Evolutionary conservation across 768 basidiomycete genomes (phyloP), one percentile per base, ranked within the genome.

Genomic region (Russula ochroleuca): DNA sequence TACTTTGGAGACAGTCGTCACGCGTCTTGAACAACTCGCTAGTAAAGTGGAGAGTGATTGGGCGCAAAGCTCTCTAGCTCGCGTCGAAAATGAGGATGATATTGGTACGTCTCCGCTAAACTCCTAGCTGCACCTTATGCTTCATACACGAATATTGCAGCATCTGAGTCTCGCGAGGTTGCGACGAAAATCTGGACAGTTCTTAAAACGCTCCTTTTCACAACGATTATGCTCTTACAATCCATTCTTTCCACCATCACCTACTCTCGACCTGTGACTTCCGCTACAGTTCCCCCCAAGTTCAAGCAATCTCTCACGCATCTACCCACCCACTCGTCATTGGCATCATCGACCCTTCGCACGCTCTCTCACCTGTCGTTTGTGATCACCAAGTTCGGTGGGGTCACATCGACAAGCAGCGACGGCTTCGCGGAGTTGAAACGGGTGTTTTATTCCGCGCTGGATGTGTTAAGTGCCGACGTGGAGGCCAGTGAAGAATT

Each of bases 361-460:
- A 82, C 81, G 0, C 78, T 94, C 13, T 84, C 82, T 13, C 81
- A 85, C 69, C 77, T 92, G 21, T 84, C 90, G 2, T 91, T 91
- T 69, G 81, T 93, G 53, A 83, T 93, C 9, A 83, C 86, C 10
- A 84, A 88, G 69, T 92, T 94, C 67, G 92, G 92, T 2, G 88
- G 90, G 9, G 79, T 88, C 28, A 80, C 83, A 3, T 79, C 81
- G 1, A 79, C 81, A 0, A 77, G 76, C 17, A 74, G 75, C 21
- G 79, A 79, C 23, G 83, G 86, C 3, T 88, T 95, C 70, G 70
- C 78, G 31, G 88, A 93, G 69, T 79, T 94, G 47, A 86, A 87
- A 68, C 84, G 83, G 68, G 83, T 81, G 1, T 89, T 91, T 68
- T 92, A 90, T 71, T 80, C 87, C 35, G 84, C 90, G 1, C 75